A percentile compares a stretch with the other conserved stretches of the same genome.
phyloP scores from a whole-genome alignment of 1,284 basidiomycete species.

The Fomitopsis betulina region DNA sequence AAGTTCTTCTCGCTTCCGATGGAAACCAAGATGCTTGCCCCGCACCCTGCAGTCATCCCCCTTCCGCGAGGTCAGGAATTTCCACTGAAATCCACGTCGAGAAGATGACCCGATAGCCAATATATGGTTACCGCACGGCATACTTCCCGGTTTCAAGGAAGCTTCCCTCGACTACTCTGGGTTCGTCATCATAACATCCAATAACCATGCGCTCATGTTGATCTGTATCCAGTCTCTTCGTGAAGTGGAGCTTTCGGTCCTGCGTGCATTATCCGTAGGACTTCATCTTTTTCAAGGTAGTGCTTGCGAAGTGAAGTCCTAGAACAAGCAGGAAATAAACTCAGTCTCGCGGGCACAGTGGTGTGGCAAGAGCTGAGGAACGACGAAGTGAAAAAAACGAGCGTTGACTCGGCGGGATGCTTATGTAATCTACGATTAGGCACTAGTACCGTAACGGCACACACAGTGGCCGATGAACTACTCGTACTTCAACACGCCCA shows the following conservation, averaged over 20 bases:
- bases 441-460: too few species aligned
- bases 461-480: too few species aligned
- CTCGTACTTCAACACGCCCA: too few species aligned
- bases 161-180: constrained; percentile 51
- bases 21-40: constrained; percentile 50
- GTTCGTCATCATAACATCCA: too few species aligned
- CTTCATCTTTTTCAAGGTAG: too few species aligned
- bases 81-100: constrained; percentile 20
- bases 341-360: too few species aligned
- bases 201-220: not conserved
- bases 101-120: constrained; percentile 43
- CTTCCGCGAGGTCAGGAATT: constrained; percentile 37
- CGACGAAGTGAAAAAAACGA: too few species aligned
- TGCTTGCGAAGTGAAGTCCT: too few species aligned
- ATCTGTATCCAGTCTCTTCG: constrained; percentile 30
- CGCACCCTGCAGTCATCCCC: constrained; percentile 50
- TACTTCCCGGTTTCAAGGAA: constrained; percentile 52
- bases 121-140: constrained; percentile 53
- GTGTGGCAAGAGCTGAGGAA: too few species aligned
- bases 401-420: too few species aligned
- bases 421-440: too few species aligned
- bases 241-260: constrained; percentile 37
- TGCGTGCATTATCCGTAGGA: constrained; percentile 49
- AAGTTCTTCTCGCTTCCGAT: constrained; percentile 47
- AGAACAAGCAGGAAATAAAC: too few species aligned